Evolutionary conservation across 2,329 filamentous ascomycete genomes (phyloP).

Genomic region (Monosporascus sp.): DNA sequence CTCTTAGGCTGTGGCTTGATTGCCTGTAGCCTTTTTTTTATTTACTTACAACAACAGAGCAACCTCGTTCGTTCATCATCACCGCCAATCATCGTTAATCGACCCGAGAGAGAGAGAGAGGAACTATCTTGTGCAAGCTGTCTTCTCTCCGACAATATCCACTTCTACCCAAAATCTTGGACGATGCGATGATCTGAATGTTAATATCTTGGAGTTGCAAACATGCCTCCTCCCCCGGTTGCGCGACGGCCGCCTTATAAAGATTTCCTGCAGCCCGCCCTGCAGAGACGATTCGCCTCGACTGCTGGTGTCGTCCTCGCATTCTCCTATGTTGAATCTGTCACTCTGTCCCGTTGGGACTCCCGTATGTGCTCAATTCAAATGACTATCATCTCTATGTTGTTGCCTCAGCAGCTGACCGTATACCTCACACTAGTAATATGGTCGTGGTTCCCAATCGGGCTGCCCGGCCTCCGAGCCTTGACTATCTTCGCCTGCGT

Average conservation of each 20-base stretch:
- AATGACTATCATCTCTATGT: not conserved
- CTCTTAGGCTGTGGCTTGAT: conserved; percentile 6
- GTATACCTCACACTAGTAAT: conserved; percentile 47
- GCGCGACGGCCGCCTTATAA: conserved; percentile 64
- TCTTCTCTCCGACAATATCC: conserved; percentile 1
- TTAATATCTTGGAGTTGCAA: conserved; percentile 39
- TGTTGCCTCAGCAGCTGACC: not conserved
- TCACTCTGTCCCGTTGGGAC: conserved; percentile 63
- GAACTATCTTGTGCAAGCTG: conserved; percentile 9
- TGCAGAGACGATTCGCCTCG: conserved; percentile 81
- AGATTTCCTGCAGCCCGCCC: conserved; percentile 82
- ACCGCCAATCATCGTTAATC: not conserved
- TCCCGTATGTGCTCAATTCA: conserved; percentile 51
- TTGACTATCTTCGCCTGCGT: conserved; percentile 70
- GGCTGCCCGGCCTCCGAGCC: conserved; percentile 67
- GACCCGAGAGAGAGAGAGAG: not conserved
- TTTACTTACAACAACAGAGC: conserved; percentile 21
- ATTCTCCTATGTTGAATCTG: conserved; percentile 67
- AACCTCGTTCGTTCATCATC: conserved; percentile 2
- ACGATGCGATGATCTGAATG: conserved; percentile 14
- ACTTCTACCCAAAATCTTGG: not conserved
- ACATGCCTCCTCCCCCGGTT: conserved; percentile 47
- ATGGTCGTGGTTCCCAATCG: conserved; percentile 83
- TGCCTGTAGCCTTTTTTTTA: conserved; percentile 11
- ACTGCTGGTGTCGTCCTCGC: conserved; percentile 65